Evolutionary conservation across 768 basidiomycete genomes (phyloP).

Genomic region (Collybia nuda): DNA sequence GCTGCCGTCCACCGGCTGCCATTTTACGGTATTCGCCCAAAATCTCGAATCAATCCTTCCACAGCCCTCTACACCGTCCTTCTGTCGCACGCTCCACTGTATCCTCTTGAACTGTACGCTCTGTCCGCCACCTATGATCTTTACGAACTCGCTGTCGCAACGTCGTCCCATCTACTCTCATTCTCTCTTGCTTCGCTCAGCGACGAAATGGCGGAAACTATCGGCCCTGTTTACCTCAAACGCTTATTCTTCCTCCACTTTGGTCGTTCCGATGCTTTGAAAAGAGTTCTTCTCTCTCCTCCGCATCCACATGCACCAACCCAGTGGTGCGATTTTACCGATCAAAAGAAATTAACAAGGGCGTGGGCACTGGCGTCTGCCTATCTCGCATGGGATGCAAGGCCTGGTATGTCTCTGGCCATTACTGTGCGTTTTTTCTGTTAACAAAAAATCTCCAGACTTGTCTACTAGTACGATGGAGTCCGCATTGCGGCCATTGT

Average conservation of each 20-base stretch:
- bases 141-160: slow-evolving; percentile 71
- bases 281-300: slow-evolving; percentile 72
- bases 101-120: slow-evolving; percentile 71
- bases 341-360: slow-evolving; percentile 77
- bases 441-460: slow-evolving; percentile 40
- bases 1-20: slow-evolving; percentile 55
- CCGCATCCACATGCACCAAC: slow-evolving; percentile 79
- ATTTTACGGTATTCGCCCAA: slow-evolving; percentile 59
- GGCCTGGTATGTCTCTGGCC: slow-evolving; percentile 54
- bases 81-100: slow-evolving; percentile 64
- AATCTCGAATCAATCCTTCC: slow-evolving; percentile 44
- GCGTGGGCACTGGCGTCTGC: slow-evolving; percentile 84
- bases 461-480: slow-evolving; percentile 74
- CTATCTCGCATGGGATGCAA: slow-evolving; percentile 82
- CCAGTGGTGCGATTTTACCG: slow-evolving; percentile 61
- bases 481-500: slow-evolving; percentile 66
- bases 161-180: slow-evolving; percentile 74
- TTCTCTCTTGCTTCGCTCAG: slow-evolving; percentile 66
- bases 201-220: slow-evolving; percentile 67
- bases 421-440: slow-evolving; percentile 8
- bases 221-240: slow-evolving; percentile 77
- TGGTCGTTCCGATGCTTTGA: slow-evolving; percentile 79
- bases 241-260: slow-evolving; percentile 83
- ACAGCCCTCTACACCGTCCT: slow-evolving; percentile 60
- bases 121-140: slow-evolving; percentile 68